phyloP scores from a whole-genome alignment of 2,329 filamentous ascomycete species.

The Rutstroemia sydowiana region DNA sequence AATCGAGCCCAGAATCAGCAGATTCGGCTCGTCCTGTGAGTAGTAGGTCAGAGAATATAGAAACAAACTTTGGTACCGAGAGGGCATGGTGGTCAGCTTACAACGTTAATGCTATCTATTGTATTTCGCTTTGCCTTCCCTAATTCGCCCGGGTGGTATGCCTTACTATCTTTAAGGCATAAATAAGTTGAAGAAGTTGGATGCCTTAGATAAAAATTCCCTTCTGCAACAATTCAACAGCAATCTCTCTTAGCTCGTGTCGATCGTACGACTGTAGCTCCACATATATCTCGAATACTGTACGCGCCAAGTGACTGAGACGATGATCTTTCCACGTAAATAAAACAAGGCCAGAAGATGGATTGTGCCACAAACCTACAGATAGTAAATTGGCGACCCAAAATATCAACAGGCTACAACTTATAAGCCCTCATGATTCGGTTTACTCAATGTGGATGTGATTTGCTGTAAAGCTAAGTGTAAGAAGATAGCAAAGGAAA shows the following conservation, averaged over 20 bases:
- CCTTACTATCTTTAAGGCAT: no score
- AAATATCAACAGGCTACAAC: not conserved
- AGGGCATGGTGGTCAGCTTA: slow-evolving; percentile 9
- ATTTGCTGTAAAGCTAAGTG: not conserved
- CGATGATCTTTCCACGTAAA: not conserved
- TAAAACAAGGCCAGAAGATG: not conserved
- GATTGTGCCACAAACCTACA: not conserved
- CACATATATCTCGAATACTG: no score
- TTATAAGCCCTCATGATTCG: no score
- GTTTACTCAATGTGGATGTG: not conserved
- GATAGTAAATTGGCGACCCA: not conserved
- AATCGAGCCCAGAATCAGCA: not conserved
- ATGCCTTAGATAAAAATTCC: no score
- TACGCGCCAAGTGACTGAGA: no score
- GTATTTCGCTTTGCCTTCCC: not conserved
- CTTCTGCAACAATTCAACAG: no score
- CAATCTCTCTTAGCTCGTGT: no score
- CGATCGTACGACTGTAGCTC: no score
- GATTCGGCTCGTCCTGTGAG: not conserved
- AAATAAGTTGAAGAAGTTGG: no score
- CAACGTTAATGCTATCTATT: slow-evolving; percentile 1
- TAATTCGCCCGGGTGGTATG: no score
- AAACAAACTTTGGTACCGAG: not conserved
- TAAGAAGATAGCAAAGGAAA: not conserved
- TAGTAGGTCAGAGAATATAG: not conserved